A percentile compares a stretch with the other conserved stretches of the same genome.
phyloP scores from a whole-genome alignment of 1,284 basidiomycete genomes.

The Erythrobasidium hasegawianum region DNA sequence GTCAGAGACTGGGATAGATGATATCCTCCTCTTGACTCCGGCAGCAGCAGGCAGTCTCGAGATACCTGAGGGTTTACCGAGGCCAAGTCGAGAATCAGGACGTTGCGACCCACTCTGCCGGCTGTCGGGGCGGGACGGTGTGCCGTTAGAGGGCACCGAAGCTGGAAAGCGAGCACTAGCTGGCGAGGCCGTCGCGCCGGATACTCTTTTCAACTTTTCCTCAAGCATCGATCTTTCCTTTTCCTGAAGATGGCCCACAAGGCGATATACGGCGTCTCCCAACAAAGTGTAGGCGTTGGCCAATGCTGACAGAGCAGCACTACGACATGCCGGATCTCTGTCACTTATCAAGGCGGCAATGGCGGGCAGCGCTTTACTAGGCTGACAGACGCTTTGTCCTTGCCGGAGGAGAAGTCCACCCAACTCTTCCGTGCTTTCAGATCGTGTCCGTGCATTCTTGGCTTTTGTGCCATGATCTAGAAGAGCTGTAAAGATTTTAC shows the following conservation, averaged over 20 bases:
- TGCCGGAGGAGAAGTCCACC: slow-evolving; percentile 72
- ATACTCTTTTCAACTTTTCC: slow-evolving; percentile 72
- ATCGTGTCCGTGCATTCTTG: slow-evolving; percentile 84
- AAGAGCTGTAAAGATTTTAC: slow-evolving; percentile 78
- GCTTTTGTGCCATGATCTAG: slow-evolving; percentile 80
- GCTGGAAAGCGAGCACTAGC: background rate
- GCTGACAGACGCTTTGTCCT: slow-evolving; percentile 73
- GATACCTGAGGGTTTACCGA: background rate
- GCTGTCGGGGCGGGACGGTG: background rate
- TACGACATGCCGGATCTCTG: slow-evolving; percentile 79
- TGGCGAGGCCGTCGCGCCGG: slow-evolving; percentile 45
- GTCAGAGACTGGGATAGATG: background rate
- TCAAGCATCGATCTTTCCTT: slow-evolving; percentile 90
- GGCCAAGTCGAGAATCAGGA: background rate
- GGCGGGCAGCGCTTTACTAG: slow-evolving; percentile 70
- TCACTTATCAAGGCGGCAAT: slow-evolving; percentile 80
- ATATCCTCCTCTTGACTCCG: background rate
- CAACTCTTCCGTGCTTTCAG: slow-evolving; percentile 78
- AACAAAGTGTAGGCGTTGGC: slow-evolving; percentile 80
- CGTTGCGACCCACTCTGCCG: background rate
- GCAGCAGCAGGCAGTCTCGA: slow-evolving; percentile 4
- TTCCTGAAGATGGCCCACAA: slow-evolving; percentile 69
- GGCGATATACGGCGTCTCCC: slow-evolving; percentile 78
- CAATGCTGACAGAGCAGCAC: slow-evolving; percentile 70
- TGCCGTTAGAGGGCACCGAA: background rate